phyloP scores from a whole-genome alignment of 2,329 filamentous ascomycete genomes.

The Penicillium corylophilum region DNA sequence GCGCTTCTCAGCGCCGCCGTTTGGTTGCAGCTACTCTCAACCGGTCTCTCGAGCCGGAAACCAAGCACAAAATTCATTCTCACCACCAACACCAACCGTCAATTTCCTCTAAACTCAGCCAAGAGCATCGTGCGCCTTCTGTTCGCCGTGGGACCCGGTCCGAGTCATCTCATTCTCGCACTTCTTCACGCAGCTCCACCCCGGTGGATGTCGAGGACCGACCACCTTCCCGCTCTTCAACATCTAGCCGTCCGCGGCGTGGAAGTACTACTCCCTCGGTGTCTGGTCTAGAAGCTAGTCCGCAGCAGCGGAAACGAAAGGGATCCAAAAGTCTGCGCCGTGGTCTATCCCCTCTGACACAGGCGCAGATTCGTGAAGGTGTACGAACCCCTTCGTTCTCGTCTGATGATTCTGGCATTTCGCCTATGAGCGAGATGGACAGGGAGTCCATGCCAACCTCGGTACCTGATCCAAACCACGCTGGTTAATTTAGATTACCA shows the following conservation, averaged over 20 bases:
- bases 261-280: slow-evolving; percentile 35
- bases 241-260: slow-evolving; percentile 34
- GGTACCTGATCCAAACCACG: slow-evolving; percentile 13
- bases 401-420: slow-evolving; percentile 35
- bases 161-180: slow-evolving; percentile 41
- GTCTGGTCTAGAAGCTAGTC: slow-evolving; percentile 28
- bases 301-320: slow-evolving; percentile 34
- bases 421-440: slow-evolving; percentile 25
- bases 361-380: slow-evolving; percentile 39
- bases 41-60: slow-evolving; percentile 27
- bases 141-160: slow-evolving; percentile 36
- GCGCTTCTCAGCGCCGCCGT: slow-evolving; percentile 32
- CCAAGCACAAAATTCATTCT: slow-evolving; percentile 27
- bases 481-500: slow-evolving; percentile 13
- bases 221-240: slow-evolving; percentile 34
- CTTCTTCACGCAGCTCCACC: slow-evolving; percentile 44
- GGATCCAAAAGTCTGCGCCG: slow-evolving; percentile 30
- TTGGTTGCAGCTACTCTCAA: slow-evolving; percentile 29
- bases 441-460: slow-evolving; percentile 23
- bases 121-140: slow-evolving; percentile 30
- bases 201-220: slow-evolving; percentile 39
- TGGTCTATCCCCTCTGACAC: slow-evolving; percentile 38
- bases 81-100: slow-evolving; percentile 30
- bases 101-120: slow-evolving; percentile 26
- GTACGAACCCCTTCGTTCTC: slow-evolving; percentile 34